phyloP scores from a whole-genome alignment of 2,329 filamentous ascomycete species.

The Gremmenia infestans region DNA sequence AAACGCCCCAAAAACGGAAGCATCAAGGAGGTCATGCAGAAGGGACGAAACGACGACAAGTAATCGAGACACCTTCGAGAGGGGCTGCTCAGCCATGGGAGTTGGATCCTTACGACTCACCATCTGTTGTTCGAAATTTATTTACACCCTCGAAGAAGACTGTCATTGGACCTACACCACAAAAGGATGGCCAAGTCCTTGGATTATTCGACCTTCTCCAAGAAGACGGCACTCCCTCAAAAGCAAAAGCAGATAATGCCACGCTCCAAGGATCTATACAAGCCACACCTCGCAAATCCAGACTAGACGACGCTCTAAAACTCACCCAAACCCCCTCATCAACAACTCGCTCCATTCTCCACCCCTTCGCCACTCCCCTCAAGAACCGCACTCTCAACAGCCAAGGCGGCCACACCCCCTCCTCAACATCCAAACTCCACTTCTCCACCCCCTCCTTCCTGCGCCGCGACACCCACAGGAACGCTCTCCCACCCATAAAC shows the following conservation, averaged over 20 bases:
- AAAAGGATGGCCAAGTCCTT: conserved; percentile 70
- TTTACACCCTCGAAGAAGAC: conserved; percentile 56
- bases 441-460: conserved; percentile 71
- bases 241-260: conserved; percentile 24
- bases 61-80: conserved; percentile 38
- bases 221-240: conserved; percentile 39
- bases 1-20: conserved; percentile 35
- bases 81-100: conserved; percentile 31
- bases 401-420: conserved; percentile 40
- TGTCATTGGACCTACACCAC: conserved; percentile 71
- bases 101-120: conserved; percentile 47
- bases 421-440: conserved; percentile 48
- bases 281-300: conserved; percentile 36
- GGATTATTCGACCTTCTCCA: conserved; percentile 70
- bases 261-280: conserved; percentile 23
- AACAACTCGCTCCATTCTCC: conserved; percentile 55
- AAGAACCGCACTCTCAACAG: conserved; percentile 42
- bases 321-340: conserved; percentile 42
- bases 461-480: conserved; percentile 41
- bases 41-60: conserved; percentile 47
- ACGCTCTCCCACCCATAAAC: conserved; percentile 46
- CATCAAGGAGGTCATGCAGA: conserved; percentile 37
- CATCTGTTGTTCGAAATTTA: conserved; percentile 51
- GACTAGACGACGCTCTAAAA: conserved; percentile 9
- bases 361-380: conserved; percentile 62